Percentiles rank a stretch among this genome's conserved stretches.
phyloP scores from a whole-genome alignment of 306 rosid genomes.

The Hippophae rhamnoides region DNA sequence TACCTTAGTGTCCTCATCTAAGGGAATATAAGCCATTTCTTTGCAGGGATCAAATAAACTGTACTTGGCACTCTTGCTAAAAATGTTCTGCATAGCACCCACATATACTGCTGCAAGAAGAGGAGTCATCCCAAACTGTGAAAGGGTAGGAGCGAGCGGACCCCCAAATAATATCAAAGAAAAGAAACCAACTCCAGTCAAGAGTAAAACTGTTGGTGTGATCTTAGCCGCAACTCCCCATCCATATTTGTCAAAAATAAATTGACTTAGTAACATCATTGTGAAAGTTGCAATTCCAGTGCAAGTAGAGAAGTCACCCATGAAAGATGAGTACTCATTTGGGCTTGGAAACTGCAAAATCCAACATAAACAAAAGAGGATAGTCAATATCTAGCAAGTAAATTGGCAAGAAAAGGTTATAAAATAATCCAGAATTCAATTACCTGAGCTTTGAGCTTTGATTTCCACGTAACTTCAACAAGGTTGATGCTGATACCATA shows the following conservation, averaged over 20 bases:
- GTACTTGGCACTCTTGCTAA: conserved; percentile 99
- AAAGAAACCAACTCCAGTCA: conserved; percentile 88
- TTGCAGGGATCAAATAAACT: conserved; percentile 97
- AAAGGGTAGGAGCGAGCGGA: conserved; percentile 60
- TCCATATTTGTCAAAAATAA: conserved; percentile 72
- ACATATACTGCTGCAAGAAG: conserved; percentile 98
- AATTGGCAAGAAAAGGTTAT: conserved; percentile 9
- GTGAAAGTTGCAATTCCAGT: conserved; percentile 87
- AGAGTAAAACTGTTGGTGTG: conserved; percentile 81
- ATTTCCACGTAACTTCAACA: conserved; percentile 97
- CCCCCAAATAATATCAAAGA: conserved; percentile 69
- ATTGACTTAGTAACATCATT: conserved; percentile 90
- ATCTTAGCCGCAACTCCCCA: conserved; percentile 97
- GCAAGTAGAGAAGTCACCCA: conserved; percentile 96
- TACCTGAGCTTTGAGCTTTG: conserved; percentile 98
- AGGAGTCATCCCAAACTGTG: conserved; percentile 75
- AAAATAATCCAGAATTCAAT: conserved; percentile 8
- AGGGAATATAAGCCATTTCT: conserved; percentile 98
- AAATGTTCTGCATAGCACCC: conserved; percentile 98
- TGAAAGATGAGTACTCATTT: conserved; percentile 85
- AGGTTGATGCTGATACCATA: conserved; percentile 91
- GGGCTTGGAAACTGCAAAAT: conserved; percentile 85
- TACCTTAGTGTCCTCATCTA: conserved; percentile 97
- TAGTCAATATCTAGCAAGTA: not conserved
- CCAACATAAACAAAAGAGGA: not conserved